Percentiles rank a stretch among this genome's conserved stretches.
Evolutionary conservation across 345 rosid species (phyloP).

Genomic region (Brassica rapa): DNA sequence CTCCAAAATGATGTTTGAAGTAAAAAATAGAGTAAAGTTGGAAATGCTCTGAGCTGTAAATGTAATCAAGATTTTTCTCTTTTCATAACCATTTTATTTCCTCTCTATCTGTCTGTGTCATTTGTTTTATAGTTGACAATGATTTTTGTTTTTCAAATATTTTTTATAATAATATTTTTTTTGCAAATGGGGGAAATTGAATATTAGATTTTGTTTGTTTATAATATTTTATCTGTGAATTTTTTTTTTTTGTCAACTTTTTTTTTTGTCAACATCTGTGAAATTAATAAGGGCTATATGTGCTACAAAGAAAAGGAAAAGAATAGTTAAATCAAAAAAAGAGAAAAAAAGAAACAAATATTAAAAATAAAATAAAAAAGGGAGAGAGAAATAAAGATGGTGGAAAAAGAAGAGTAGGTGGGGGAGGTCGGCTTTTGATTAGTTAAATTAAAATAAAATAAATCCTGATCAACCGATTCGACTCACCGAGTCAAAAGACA

Average conservation of each 20-base stretch:
- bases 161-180: neutral
- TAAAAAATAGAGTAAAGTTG: too few species aligned
- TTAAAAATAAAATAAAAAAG: neutral
- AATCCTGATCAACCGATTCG: conserved; percentile 23
- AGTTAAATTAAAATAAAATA: neutral
- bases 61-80: neutral
- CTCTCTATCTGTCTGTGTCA: neutral
- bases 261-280: too few species aligned
- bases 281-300: neutral
- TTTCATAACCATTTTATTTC: neutral
- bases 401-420: conserved; percentile 40
- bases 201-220: neutral
- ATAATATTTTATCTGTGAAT: conserved; percentile 13
- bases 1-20: too few species aligned
- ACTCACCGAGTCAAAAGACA: conserved; percentile 31
- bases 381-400: conserved; percentile 5
- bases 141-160: neutral
- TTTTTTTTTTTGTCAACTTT: too few species aligned
- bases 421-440: conserved; percentile 35
- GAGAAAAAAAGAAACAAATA: neutral
- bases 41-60: neutral
- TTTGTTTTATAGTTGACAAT: neutral
- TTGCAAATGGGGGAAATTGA: neutral
- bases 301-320: neutral
- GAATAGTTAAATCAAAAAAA: neutral